These are phyloP conservation scores for Naganishia sp. DNA, from an alignment of 1,284 basidiomycete genomes.

Conservation along the genomic window DNA sequence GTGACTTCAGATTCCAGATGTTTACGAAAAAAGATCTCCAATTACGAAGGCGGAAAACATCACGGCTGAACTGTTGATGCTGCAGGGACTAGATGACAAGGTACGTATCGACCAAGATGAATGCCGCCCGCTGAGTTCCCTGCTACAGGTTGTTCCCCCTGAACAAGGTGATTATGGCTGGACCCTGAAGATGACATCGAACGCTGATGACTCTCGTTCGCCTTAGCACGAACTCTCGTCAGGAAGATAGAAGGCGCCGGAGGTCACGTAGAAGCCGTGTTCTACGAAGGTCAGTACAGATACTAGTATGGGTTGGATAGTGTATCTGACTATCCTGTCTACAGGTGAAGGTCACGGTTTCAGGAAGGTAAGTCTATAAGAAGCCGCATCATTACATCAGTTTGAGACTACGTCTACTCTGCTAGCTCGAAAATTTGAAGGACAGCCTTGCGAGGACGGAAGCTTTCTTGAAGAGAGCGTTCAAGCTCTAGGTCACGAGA, in stretches of 20 bases:
- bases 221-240: conserved; percentile 40
- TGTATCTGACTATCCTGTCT: neutral
- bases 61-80: conserved; percentile 47
- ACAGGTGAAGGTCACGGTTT: conserved; percentile 37
- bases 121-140: too few relatives aligned
- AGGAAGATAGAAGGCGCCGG: conserved; percentile 35
- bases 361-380: conserved; percentile 11
- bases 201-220: neutral
- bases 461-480: conserved; percentile 29
- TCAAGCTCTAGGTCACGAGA: conserved; percentile 17
- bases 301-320: neutral
- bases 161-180: conserved; percentile 36
- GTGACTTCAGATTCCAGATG: conserved; percentile 39
- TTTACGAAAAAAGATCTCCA: conserved; percentile 51
- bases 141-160: conserved; percentile 40
- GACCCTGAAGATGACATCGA: neutral
- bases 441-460: conserved; percentile 33
- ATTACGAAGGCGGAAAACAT: conserved; percentile 47
- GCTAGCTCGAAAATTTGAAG: conserved; percentile 37
- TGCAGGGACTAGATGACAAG: conserved; percentile 44
- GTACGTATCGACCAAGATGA: conserved; percentile 29
- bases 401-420: neutral
- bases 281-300: conserved; percentile 34
- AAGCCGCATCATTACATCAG: neutral
- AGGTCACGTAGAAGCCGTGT: conserved; percentile 37